Evolutionary conservation across 345 rosid genomes (phyloP), one percentile per base, ranked within the genome.

Genomic region (Populus euphratica): DNA sequence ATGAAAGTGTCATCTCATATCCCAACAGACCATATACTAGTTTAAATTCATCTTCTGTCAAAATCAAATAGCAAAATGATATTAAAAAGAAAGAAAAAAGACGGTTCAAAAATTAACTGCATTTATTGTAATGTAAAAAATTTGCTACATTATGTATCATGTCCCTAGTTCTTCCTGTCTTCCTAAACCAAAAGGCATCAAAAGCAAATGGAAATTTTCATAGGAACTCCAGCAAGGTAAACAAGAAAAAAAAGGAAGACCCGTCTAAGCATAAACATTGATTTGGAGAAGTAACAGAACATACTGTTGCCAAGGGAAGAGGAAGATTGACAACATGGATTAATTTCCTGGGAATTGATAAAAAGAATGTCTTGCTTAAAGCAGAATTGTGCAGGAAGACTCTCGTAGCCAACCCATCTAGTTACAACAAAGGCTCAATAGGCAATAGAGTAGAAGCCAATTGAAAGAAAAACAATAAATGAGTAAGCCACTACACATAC

Each of bases 401-500:
- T 56, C 43, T 3, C 23, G 2, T 35, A 29, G 52, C n/a, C n/a
- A 56, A 23, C 17, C 3, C 74, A 50, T 38, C 29, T 71, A 49
- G 18, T 31, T 17, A 29, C 12, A 20, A 70, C 23, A 43, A 67
- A 27, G 25, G 50, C 21, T 29, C 23, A 70, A 29, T 47, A 9
- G 25, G 36, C 16, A 41, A 29, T 12, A 49, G 20, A 31, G 62
- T 17, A 29, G 11, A n/a, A 64, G 12, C 18, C 47, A 17, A 29
- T 71, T 11, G 56, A 73, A 75, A 36, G 69, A 62, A 77, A 64
- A 69, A 6, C 9, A 33, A 50, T 31, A 63, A 71, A 47, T 62
- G 63, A 74, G 47, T 38, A 29, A 82, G 23, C 35, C 59, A 63
- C 33, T 54, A 52, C 31, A 78, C 33, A 75, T 89, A 96, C 99